phyloP scores from a whole-genome alignment of 495 filamentous ascomycete genomes.

The Penicillium daleae region DNA sequence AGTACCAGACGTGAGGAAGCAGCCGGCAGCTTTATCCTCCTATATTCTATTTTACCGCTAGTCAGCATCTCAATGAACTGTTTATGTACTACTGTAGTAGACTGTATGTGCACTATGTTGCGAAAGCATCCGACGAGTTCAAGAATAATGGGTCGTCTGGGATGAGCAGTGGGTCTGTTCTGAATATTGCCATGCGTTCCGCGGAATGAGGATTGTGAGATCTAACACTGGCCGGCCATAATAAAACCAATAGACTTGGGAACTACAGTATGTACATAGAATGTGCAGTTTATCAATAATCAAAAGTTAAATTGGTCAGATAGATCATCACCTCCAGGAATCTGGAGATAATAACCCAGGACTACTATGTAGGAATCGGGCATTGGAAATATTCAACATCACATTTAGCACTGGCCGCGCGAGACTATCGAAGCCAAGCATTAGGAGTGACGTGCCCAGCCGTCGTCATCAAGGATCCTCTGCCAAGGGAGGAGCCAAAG shows the following conservation, averaged over 20 bases:
- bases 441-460: neutral
- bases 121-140: neutral
- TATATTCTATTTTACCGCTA: too few species aligned
- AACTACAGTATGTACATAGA: neutral
- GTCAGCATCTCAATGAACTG: too few species aligned
- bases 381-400: neutral
- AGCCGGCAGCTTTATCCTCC: too few species aligned
- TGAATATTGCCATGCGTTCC: conserved; percentile 5
- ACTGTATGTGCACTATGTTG: too few species aligned
- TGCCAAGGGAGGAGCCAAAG: conserved; percentile 1
- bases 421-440: conserved; percentile 8
- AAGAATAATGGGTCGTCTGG: neutral
- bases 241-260: neutral
- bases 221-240: neutral
- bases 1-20: too few species aligned
- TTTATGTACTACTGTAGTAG: too few species aligned
- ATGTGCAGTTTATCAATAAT: neutral
- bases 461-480: conserved; percentile 13
- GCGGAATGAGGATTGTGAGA: too few species aligned
- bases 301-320: neutral
- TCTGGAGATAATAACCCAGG: too few species aligned
- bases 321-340: neutral
- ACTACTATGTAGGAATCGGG: neutral
- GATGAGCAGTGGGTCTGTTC: neutral
- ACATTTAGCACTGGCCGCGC: neutral